These are phyloP conservation scores for Chytriomyces sp. DNA, from an alignment of 192 early-diverging fungal species.

Conservation along the genomic window DNA sequence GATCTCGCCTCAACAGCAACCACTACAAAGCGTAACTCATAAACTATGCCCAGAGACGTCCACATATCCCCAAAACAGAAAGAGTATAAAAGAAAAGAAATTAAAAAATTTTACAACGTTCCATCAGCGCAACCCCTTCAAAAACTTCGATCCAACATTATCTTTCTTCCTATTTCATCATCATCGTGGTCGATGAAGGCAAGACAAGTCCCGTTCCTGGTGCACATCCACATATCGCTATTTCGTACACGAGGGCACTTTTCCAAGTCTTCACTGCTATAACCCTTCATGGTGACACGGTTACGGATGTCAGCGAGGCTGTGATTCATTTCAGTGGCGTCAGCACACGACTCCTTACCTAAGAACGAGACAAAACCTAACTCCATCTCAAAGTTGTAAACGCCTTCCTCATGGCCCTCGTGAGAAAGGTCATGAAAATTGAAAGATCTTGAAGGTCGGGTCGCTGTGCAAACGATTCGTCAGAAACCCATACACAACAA, in stretches of 20 bases:
- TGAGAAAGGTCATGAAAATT: conserved; percentile 75
- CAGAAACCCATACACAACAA: not conserved
- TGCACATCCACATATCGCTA: conserved; percentile 67
- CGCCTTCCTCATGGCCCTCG: conserved; percentile 50
- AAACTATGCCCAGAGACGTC: too few relatives aligned
- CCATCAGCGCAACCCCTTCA: too few relatives aligned
- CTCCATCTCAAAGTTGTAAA: conserved; percentile 51
- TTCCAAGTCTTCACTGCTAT: conserved; percentile 73
- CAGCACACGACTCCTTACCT: not conserved
- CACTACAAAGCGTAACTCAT: too few relatives aligned
- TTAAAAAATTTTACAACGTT: too few relatives aligned
- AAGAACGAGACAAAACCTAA: not conserved
- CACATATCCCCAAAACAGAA: too few relatives aligned
- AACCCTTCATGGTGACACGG: conserved; percentile 75
- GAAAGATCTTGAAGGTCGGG: conserved; percentile 68
- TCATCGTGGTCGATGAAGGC: conserved; percentile 22
- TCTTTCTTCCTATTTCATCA: too few relatives aligned
- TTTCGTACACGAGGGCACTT: conserved; percentile 73
- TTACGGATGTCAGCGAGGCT: conserved; percentile 67
- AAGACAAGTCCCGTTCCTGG: conserved; percentile 22
- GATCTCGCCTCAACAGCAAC: too few relatives aligned
- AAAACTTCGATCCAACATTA: too few relatives aligned
- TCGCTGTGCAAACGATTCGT: too few relatives aligned
- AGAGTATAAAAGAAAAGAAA: too few relatives aligned
- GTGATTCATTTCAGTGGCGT: conserved; percentile 27